A percentile compares a stretch with the other conserved stretches of the same genome.
Evolutionary conservation across 2,329 filamentous ascomycete species (phyloP).

Genomic region (Orbilia brochopaga): DNA sequence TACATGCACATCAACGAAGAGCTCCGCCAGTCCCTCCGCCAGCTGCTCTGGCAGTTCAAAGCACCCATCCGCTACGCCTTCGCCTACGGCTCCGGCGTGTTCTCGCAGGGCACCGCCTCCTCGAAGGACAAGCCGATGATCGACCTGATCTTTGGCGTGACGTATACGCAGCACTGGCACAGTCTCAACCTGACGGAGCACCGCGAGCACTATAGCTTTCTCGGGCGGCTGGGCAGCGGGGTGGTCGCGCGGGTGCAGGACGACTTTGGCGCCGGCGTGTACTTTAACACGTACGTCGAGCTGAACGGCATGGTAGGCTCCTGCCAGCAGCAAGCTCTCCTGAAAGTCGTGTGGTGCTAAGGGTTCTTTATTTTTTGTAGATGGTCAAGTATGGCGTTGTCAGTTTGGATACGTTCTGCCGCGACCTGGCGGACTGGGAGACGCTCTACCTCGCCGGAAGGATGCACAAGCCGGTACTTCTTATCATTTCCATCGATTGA

Average conservation of each 20-base stretch:
- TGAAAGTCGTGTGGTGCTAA: conserved; percentile 1
- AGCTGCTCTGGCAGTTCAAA: conserved; percentile 87
- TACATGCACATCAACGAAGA: conserved; percentile 95
- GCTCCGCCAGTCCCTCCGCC: conserved; percentile 86
- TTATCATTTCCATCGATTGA: neutral
- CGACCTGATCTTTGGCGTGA: conserved; percentile 96
- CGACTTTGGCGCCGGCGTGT: conserved; percentile 86
- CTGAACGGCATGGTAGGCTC: conserved; percentile 75
- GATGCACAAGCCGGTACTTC: conserved; percentile 80
- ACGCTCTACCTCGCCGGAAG: conserved; percentile 95
- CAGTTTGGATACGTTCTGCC: conserved; percentile 85
- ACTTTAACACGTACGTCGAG: conserved; percentile 95
- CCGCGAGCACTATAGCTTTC: conserved; percentile 85
- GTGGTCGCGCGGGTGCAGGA: conserved; percentile 86
- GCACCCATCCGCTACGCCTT: conserved; percentile 96
- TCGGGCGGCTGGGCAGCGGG: conserved; percentile 82
- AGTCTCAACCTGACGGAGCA: conserved; percentile 88
- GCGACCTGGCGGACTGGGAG: conserved; percentile 87
- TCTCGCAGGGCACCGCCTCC: conserved; percentile 70
- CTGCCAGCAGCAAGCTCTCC: no score
- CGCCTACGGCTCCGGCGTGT: conserved; percentile 95
- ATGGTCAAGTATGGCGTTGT: conserved; percentile 98
- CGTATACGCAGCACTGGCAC: conserved; percentile 95
- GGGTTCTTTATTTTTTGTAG: conserved; percentile 19
- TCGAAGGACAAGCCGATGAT: conserved; percentile 69